phyloP scores from a whole-genome alignment of 768 basidiomycete genomes.

The Boletus rufocinnamomeus region DNA sequence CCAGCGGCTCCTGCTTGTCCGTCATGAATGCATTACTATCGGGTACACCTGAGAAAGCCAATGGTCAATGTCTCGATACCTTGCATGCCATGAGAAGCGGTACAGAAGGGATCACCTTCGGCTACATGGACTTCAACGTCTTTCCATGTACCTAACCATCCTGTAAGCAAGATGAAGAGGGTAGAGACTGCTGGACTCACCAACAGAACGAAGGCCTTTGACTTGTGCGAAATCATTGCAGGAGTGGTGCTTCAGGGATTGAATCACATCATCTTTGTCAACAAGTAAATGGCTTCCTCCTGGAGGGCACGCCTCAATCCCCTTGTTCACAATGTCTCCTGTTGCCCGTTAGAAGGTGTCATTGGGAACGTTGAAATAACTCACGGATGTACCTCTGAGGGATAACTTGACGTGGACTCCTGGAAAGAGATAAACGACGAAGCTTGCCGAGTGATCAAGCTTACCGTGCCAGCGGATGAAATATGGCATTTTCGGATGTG shows the following conservation, averaged over 20 bases:
- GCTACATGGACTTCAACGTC: not conserved
- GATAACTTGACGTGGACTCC: not conserved
- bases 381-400: not conserved
- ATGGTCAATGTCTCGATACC: not conserved
- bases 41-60: not conserved
- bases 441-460: not conserved
- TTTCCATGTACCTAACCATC: not conserved
- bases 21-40: not conserved
- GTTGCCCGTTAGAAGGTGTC: not conserved
- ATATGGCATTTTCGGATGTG: not conserved
- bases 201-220: not conserved
- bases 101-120: not conserved
- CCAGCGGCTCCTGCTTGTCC: not conserved
- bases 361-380: not conserved
- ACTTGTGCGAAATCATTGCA: not conserved
- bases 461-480: not conserved
- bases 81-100: not conserved
- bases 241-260: not conserved
- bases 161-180: not conserved
- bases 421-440: not conserved
- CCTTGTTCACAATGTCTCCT: not conserved
- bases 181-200: not conserved
- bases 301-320: not conserved
- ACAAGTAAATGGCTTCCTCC: not conserved
- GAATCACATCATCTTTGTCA: not conserved